Evolutionary conservation across 2,329 filamentous ascomycete species (phyloP), one percentile per base, ranked within the genome.

Genomic region (Sporothrix brunneoviolacea): DNA sequence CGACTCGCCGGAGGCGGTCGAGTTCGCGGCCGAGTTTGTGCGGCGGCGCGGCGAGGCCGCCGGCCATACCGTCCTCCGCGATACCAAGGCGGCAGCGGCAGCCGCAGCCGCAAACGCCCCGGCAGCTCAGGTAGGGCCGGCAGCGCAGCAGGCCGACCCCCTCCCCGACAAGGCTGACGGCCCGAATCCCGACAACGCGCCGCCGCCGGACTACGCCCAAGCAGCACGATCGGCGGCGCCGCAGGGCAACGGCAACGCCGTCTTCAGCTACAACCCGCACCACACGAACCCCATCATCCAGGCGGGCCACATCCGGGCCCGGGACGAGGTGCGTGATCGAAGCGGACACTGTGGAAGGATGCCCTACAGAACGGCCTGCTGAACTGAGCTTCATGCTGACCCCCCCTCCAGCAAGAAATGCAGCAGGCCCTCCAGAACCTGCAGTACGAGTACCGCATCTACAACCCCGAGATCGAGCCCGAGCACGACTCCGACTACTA

Each of bases 401-500:
- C 24, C 24, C 24, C 10, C 24, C n/a, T 18, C 10, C 27, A 70
- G 65, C 68, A 71, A 64, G 60, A 69, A 30, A 72, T 74, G 67
- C 69, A 72, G 50, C 65, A 68, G 39, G 35, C 57, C 18, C 59
- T 73, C 4, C 69, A 70, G 49, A 61, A 41, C n/a, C 54, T 73
- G 4, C 71, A 73, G 49, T 60, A 59, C 12, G 49, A 60, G 30
- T 66, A 67, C 56, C 48, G 56, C 12, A 71, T 74, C 37, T 74
- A 68, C 60, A 74, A 74, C 54, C 62, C 59, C 43, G 71, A 74
- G 44, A 68, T 74, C 37, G 71, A 73, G 54, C 71, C 71, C 9
- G 70, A 73, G 48, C 70, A 73, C 53, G 69, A 73, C 8, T 58
- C 60, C 10, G 67, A 70, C 5, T 64, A 62, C 51, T 61, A 59